phyloP scores from a whole-genome alignment of 2,329 filamentous ascomycete genomes.

The Colletotrichum scovillei region DNA sequence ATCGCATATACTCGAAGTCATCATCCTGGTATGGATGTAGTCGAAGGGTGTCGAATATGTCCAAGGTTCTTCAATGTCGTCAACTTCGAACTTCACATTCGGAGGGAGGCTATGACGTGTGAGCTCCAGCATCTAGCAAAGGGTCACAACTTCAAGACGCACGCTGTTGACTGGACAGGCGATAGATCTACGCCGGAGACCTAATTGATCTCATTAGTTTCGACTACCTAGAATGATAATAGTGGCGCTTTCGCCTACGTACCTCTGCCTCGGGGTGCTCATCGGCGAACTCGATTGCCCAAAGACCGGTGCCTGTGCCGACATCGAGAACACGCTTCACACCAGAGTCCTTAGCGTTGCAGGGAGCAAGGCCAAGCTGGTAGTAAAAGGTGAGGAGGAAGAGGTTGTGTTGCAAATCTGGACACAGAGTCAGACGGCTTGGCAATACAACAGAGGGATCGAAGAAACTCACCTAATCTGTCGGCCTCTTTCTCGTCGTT shows the following conservation, averaged over 20 bases:
- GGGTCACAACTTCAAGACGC: conserved; percentile 4
- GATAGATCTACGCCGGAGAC: conserved; percentile 54
- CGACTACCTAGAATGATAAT: neutral
- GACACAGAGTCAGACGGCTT: neutral
- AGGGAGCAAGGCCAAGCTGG: conserved; percentile 43
- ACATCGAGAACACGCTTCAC: conserved; percentile 53
- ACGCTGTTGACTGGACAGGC: conserved; percentile 52
- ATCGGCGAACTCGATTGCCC: conserved; percentile 57
- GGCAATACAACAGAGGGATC: too few relatives aligned
- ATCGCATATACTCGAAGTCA: conserved; percentile 62
- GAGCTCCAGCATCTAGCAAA: too few relatives aligned
- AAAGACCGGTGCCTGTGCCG: conserved; percentile 60
- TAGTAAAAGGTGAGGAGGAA: conserved; percentile 46
- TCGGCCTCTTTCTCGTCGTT: conserved; percentile 34
- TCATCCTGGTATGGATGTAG: conserved; percentile 63
- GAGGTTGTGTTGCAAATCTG: conserved; percentile 50
- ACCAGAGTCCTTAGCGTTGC: conserved; percentile 35
- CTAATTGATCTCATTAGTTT: conserved; percentile 1
- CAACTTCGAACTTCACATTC: conserved; percentile 56
- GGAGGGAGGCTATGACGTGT: conserved; percentile 55
- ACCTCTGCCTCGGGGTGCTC: conserved; percentile 46
- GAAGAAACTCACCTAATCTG: conserved; percentile 4
- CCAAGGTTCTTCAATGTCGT: conserved; percentile 61
- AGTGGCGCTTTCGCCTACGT: neutral
- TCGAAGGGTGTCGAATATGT: conserved; percentile 60